phyloP scores from a whole-genome alignment of 2,329 filamentous ascomycete genomes.

The Arthrinium phaeospermum region DNA sequence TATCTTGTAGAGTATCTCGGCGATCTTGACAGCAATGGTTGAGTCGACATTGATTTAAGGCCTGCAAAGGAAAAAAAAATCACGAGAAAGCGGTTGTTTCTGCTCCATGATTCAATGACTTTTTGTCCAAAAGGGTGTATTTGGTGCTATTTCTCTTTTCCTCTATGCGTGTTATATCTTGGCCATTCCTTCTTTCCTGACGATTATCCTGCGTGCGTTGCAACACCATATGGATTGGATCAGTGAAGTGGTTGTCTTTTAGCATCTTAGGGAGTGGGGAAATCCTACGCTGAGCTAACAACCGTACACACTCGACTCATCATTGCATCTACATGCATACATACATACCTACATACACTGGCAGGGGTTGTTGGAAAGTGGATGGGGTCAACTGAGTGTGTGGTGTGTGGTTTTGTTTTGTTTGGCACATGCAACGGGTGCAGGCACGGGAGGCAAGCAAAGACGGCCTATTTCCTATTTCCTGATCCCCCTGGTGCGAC shows the following conservation, averaged over 20 bases:
- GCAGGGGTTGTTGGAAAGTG: neutral
- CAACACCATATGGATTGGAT: neutral
- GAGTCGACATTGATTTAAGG: neutral
- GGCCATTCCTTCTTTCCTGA: neutral
- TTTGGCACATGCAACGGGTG: neutral
- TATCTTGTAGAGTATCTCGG: constrained; percentile 18
- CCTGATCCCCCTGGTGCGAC: neutral
- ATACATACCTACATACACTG: neutral
- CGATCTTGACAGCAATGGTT: neutral
- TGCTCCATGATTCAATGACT: neutral
- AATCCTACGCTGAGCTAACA: neutral
- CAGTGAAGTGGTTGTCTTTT: neutral
- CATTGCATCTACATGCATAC: neutral
- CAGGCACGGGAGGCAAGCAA: neutral
- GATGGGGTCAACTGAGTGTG: neutral
- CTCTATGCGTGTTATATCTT: neutral
- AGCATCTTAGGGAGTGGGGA: neutral
- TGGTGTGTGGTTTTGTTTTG: neutral
- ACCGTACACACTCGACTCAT: no score
- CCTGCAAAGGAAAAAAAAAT: neutral
- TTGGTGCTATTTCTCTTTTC: neutral
- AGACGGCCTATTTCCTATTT: neutral
- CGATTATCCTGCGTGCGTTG: neutral
- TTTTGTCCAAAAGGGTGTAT: neutral
- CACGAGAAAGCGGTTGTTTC: neutral